Conservation (phyloP, 371 early-diverging fungal species). For the Mucor lusitanicus region DNA sequence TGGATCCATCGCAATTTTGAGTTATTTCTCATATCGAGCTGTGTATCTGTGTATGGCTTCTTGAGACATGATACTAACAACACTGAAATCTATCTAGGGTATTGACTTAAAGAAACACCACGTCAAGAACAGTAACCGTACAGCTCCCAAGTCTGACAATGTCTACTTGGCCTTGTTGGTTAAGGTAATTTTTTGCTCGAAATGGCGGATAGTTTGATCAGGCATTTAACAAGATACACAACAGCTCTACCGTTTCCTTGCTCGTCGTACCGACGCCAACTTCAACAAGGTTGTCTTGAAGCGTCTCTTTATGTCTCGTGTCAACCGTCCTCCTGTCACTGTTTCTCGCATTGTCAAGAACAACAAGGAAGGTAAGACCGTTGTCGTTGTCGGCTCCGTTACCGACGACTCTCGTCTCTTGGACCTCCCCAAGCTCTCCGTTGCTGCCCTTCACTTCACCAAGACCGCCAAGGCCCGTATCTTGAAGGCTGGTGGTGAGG, state of each 20-base stretch:
- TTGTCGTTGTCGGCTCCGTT: slow-evolving; percentile 94
- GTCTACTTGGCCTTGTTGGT: slow-evolving; percentile 95
- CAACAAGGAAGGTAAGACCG: slow-evolving; percentile 79
- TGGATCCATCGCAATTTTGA: neutral
- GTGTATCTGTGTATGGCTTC: neutral
- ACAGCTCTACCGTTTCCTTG: slow-evolving; percentile 97
- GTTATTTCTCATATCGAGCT: neutral
- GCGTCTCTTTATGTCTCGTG: slow-evolving; percentile 97
- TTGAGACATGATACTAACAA: neutral
- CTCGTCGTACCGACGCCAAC: slow-evolving; percentile 95
- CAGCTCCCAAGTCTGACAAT: slow-evolving; percentile 88
- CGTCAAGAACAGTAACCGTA: slow-evolving; percentile 86
- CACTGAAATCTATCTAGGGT: slow-evolving; percentile 63
- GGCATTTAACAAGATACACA: neutral
- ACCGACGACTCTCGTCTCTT: slow-evolving; percentile 95
- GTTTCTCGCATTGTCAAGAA: slow-evolving; percentile 85
- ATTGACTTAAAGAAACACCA: slow-evolving; percentile 96
- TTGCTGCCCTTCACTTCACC: slow-evolving; percentile 94
- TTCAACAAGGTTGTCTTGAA: slow-evolving; percentile 99
- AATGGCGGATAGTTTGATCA: neutral
- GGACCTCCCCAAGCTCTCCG: slow-evolving; percentile 93
- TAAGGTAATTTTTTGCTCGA: slow-evolving; percentile 61
- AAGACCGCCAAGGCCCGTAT: slow-evolving; percentile 96
- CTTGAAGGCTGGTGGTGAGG: slow-evolving; percentile 97
- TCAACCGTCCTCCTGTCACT: slow-evolving; percentile 95